phyloP scores from a whole-genome alignment of 1,284 basidiomycete genomes.

The Tilletia caries region DNA sequence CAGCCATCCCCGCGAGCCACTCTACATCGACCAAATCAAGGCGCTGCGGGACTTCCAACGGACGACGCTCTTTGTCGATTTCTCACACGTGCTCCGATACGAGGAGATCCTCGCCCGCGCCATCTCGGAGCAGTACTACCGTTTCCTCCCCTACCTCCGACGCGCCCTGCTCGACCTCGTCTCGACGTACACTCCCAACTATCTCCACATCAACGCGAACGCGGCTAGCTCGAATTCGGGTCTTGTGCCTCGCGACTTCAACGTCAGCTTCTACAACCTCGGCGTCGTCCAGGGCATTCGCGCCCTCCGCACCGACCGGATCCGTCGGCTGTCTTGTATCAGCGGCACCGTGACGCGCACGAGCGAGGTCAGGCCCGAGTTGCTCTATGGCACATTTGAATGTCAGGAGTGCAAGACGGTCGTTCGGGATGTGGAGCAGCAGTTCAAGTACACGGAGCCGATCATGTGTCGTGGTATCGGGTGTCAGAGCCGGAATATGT shows the following conservation, averaged over 20 bases:
- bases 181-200: constrained; percentile 80
- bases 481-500: constrained; percentile 82
- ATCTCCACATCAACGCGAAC: constrained; percentile 78
- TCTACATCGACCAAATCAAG: constrained; percentile 87
- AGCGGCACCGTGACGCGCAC: constrained; percentile 75
- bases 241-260: constrained; percentile 86
- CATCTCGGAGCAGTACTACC: constrained; percentile 90
- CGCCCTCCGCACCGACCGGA: constrained; percentile 63
- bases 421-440: constrained; percentile 94
- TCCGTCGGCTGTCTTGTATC: constrained; percentile 47
- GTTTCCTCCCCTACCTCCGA: constrained; percentile 89
- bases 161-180: constrained; percentile 86
- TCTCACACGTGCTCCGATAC: constrained; percentile 78
- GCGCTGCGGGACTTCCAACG: constrained; percentile 88
- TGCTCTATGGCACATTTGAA: constrained; percentile 87
- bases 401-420: constrained; percentile 82
- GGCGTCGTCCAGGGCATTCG: constrained; percentile 90
- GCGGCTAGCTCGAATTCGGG: constrained; percentile 66
- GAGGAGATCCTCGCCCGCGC: constrained; percentile 90
- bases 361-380: constrained; percentile 92
- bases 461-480: constrained; percentile 86
- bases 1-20: constrained; percentile 56
- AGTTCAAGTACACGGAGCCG: constrained; percentile 99
- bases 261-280: constrained; percentile 92
- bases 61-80: constrained; percentile 95